Conservation (phyloP, 192 early-diverging fungal species). For the Spinellus fusiger region DNA sequence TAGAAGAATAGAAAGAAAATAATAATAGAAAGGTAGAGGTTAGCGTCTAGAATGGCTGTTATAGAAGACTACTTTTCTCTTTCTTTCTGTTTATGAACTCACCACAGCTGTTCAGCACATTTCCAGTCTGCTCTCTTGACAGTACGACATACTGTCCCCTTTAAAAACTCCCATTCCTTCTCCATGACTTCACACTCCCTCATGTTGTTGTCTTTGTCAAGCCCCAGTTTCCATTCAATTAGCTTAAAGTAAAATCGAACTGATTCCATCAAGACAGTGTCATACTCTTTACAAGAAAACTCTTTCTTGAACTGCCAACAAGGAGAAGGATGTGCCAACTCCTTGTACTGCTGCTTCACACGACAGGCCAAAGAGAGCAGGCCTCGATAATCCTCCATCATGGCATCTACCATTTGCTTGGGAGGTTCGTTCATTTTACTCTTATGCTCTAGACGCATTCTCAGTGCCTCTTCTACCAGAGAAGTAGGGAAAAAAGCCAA, state of each 20-base stretch:
- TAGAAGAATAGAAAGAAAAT: conserved; percentile 15
- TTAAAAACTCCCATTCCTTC: conserved; percentile 75
- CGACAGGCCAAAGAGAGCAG: conserved; percentile 63
- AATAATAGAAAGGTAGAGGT: conserved; percentile 21
- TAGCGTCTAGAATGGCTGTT: too few relatives aligned
- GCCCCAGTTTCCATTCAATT: conserved; percentile 63
- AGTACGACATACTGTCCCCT: conserved; percentile 52
- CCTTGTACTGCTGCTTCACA: conserved; percentile 66
- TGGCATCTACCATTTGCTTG: conserved; percentile 63
- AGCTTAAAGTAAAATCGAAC: conserved; percentile 75
- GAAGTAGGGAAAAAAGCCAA: conserved; percentile 72
- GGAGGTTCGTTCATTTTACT: conserved; percentile 52
- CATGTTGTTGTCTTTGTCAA: conserved; percentile 47
- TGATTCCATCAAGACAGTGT: conserved; percentile 61
- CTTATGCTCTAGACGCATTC: conserved; percentile 64
- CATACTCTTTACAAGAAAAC: conserved; percentile 45
- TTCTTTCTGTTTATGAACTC: too few relatives aligned
- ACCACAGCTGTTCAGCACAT: conserved; percentile 72
- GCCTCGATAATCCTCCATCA: conserved; percentile 74
- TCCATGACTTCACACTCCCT: conserved; percentile 79
- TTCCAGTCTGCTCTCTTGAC: conserved; percentile 72
- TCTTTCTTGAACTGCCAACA: conserved; percentile 67
- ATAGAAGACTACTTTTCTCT: too few relatives aligned
- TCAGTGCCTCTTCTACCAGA: conserved; percentile 79
- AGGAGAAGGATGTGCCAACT: conserved; percentile 49